These are phyloP conservation scores for Taxillus chinensis DNA, from an alignment of 164 flowering plant genomes.

Conservation along the genomic window DNA sequence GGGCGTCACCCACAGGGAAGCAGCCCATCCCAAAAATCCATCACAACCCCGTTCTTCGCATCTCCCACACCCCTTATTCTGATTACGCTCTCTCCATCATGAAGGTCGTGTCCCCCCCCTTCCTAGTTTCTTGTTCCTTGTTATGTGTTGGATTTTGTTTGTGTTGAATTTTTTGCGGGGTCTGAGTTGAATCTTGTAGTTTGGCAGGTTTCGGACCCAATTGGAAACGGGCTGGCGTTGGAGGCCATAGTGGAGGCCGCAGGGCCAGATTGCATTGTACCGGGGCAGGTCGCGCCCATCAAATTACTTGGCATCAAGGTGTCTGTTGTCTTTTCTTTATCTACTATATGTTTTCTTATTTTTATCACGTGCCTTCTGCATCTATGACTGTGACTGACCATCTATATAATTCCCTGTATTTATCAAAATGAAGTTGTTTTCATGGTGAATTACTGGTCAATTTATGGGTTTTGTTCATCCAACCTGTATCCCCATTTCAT, in stretches of 20 bases:
- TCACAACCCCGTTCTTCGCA: slow-evolving; percentile 56
- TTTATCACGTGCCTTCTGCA: not conserved
- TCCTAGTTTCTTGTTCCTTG: slow-evolving; percentile 3
- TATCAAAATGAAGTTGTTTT: not conserved
- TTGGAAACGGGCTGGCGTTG: slow-evolving; percentile 57
- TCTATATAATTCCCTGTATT: not conserved
- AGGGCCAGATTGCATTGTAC: slow-evolving; percentile 81
- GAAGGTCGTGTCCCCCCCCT: slow-evolving; percentile 35
- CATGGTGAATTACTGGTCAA: no score
- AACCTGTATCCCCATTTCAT: no score
- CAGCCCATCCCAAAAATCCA: slow-evolving; percentile 80
- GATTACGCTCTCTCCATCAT: slow-evolving; percentile 56
- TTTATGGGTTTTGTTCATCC: no score
- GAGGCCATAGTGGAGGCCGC: slow-evolving; percentile 78
- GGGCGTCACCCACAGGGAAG: slow-evolving; percentile 37
- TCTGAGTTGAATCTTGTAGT: slow-evolving; percentile 3
- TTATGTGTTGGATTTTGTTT: not conserved
- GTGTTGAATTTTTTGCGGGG: not conserved
- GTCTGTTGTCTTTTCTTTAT: not conserved
- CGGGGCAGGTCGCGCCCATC: slow-evolving; percentile 63
- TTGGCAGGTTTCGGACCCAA: slow-evolving; percentile 58
- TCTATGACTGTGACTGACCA: not conserved
- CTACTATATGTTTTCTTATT: no score
- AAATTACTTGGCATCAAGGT: slow-evolving; percentile 78
- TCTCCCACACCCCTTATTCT: slow-evolving; percentile 43